These are phyloP conservation scores for Gnomoniopsis smithogilvyi DNA, from an alignment of 2,329 filamentous ascomycete species.

Conservation along the genomic window DNA sequence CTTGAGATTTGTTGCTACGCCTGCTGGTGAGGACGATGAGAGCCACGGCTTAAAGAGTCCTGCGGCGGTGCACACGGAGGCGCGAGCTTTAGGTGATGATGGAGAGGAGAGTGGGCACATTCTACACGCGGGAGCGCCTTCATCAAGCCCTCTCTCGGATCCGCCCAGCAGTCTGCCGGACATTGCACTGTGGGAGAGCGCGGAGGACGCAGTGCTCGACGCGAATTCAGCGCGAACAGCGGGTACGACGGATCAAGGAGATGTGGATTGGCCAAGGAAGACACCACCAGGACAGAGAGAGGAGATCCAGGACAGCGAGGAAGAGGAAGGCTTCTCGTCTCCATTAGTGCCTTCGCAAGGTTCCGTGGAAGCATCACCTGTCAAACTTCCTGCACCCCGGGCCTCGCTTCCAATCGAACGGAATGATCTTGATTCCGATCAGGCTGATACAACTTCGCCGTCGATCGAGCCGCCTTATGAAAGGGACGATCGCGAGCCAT, in stretches of 20 bases:
- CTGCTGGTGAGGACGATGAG: no score
- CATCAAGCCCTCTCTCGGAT: constrained; percentile 9
- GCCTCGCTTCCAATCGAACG: background rate
- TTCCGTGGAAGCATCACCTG: background rate
- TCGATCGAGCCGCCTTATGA: background rate
- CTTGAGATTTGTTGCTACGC: no score
- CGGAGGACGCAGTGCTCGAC: background rate
- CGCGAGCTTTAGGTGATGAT: background rate
- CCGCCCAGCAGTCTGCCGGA: constrained; percentile 14
- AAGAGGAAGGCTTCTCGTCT: constrained; percentile 31
- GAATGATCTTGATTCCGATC: background rate
- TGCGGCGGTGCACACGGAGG: no score
- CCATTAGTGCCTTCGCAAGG: background rate
- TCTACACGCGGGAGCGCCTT: background rate
- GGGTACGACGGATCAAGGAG: background rate
- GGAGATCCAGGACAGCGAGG: constrained; percentile 38
- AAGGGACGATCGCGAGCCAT: background rate
- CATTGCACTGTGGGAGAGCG: background rate
- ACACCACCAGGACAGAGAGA: constrained; percentile 14
- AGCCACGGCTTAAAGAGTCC: no score
- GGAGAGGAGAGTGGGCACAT: background rate
- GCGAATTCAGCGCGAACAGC: background rate
- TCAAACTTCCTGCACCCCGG: background rate
- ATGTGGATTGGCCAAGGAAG: background rate
- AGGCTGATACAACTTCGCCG: background rate